Evolutionary conservation across 2,329 filamentous ascomycete species (phyloP).

Genomic region (Chrysoporthe cubensis): DNA sequence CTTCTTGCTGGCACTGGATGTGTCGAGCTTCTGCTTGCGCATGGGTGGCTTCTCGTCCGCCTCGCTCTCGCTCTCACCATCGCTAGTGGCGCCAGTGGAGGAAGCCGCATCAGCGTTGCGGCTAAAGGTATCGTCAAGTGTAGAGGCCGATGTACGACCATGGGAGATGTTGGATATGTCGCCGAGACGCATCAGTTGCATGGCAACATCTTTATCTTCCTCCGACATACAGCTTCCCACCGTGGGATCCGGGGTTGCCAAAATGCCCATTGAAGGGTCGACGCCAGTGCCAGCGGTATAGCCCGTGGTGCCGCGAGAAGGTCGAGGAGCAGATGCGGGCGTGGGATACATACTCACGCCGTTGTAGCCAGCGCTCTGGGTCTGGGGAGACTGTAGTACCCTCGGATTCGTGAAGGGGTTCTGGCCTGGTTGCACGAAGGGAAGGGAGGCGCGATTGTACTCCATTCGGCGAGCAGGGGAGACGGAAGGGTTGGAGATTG

Average conservation of each 20-base stretch:
- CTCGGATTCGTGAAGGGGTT: conserved; percentile 80
- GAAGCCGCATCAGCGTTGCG: conserved; percentile 84
- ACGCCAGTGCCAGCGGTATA: conserved; percentile 51
- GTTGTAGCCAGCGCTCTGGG: conserved; percentile 60
- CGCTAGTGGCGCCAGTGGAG: conserved; percentile 82
- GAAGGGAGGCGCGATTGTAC: conserved; percentile 71
- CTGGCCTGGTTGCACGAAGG: conserved; percentile 75
- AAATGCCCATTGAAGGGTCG: conserved; percentile 55
- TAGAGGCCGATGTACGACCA: conserved; percentile 90
- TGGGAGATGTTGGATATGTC: conserved; percentile 94
- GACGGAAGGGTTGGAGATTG: conserved; percentile 95
- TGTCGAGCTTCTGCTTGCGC: conserved; percentile 61
- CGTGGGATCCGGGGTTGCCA: conserved; percentile 96
- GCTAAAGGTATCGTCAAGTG: conserved; percentile 90
- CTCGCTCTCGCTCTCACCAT: conserved; percentile 72
- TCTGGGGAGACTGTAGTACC: conserved; percentile 82
- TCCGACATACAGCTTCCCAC: conserved; percentile 97
- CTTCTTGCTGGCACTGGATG: conserved; percentile 47
- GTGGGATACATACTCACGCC: conserved; percentile 66
- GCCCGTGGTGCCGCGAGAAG: conserved; percentile 66
- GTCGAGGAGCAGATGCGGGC: conserved; percentile 63
- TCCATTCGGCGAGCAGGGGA: conserved; percentile 85
- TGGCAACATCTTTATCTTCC: conserved; percentile 89
- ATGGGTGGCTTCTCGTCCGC: conserved; percentile 59
- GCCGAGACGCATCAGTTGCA: conserved; percentile 94